Percentiles rank a stretch among this genome's conserved stretches.
These are phyloP conservation scores for Aspergillus flavus DNA, from an alignment of 2,329 filamentous ascomycete genomes.

Conservation along the genomic window DNA sequence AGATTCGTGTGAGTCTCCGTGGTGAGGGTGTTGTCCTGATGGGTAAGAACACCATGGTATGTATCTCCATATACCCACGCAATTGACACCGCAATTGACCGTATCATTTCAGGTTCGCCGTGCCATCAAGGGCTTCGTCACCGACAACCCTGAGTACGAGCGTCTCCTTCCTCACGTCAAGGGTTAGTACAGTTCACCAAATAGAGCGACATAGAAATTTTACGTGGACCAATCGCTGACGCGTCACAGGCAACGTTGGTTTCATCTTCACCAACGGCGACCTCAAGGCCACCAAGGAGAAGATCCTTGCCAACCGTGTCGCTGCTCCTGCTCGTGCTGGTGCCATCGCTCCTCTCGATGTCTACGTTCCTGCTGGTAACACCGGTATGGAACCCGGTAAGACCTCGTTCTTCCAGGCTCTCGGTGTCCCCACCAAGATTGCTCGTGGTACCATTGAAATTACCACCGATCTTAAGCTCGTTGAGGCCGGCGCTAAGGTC, in stretches of 20 bases:
- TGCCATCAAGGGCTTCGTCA: constrained; percentile 92
- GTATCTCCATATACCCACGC: constrained; percentile 25
- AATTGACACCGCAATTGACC: constrained; percentile 10
- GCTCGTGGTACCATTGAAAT: constrained; percentile 99
- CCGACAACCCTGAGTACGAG: constrained; percentile 95
- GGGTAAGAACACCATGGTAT: constrained; percentile 99
- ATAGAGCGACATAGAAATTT: background rate
- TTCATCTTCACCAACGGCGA: constrained; percentile 99
- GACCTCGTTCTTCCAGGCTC: constrained; percentile 99
- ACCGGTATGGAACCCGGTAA: constrained; percentile 99
- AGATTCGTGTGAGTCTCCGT: constrained; percentile 92
- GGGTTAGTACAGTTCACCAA: constrained; percentile 50
- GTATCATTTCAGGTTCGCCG: constrained; percentile 71
- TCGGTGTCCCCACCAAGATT: constrained; percentile 99
- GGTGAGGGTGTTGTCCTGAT: constrained; percentile 93
- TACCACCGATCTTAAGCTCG: constrained; percentile 94
- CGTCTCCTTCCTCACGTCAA: constrained; percentile 93
- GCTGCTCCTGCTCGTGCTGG: constrained; percentile 97
- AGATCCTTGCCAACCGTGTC: constrained; percentile 96
- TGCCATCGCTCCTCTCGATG: constrained; percentile 90
- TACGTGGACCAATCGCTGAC: constrained; percentile 5
- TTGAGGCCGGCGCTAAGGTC: constrained; percentile 91
- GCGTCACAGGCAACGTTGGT: constrained; percentile 79
- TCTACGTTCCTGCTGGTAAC: constrained; percentile 96
- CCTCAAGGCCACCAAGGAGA: constrained; percentile 87